Evolutionary conservation across 306 rosid genomes (phyloP).

Genomic region (Alnus glutinosa): DNA sequence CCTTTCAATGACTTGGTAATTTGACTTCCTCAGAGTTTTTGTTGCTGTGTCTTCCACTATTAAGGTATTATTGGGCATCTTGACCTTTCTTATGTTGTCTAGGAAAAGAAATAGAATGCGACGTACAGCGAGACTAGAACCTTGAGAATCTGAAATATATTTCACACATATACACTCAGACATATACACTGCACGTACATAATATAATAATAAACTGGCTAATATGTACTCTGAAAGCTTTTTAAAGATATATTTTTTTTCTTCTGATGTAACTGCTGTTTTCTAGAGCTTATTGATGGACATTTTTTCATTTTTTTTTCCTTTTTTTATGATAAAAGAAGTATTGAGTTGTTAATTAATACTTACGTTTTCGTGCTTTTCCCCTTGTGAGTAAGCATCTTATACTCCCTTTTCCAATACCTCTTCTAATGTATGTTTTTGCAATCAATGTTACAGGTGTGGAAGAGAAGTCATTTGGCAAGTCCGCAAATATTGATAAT

Average conservation of each 20-base stretch:
- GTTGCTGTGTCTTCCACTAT: not conserved
- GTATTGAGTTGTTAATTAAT: not conserved
- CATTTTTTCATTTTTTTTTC: not conserved
- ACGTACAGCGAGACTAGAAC: not conserved
- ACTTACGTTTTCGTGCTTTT: not conserved
- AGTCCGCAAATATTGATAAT: conserved; percentile 50
- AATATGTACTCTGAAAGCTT: not conserved
- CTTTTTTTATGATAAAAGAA: too few relatives aligned
- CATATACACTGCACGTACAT: not conserved
- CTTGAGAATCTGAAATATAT: not conserved
- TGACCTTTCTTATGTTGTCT: not conserved
- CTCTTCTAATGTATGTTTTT: not conserved
- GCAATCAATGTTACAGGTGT: conserved; percentile 49
- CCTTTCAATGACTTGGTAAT: not conserved
- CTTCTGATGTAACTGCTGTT: not conserved
- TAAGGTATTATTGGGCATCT: not conserved
- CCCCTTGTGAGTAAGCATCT: not conserved
- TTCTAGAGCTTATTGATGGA: not conserved
- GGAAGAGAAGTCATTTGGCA: conserved; percentile 72
- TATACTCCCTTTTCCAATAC: not conserved
- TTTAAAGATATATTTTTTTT: not conserved
- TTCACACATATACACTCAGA: not conserved
- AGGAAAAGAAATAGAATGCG: not conserved
- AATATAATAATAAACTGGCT: too few relatives aligned
- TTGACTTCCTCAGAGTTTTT: not conserved